Base-by-base conservation (phyloP, 2,329 filamentous ascomycete species). In the Neofusicoccum ribis region DNA sequence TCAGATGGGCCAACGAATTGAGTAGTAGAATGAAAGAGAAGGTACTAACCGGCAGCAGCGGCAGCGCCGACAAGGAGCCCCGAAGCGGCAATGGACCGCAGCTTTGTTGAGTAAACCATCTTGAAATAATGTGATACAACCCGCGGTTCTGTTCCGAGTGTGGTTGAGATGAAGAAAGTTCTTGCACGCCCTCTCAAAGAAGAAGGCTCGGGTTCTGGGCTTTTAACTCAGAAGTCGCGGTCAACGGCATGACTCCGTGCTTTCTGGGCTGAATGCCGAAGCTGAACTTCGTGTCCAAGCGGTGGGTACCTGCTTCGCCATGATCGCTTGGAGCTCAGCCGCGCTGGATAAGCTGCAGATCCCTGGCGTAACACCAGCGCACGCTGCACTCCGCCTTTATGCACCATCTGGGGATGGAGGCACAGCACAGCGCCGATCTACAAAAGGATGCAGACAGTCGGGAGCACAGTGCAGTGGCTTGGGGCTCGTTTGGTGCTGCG, bases 141-240 rank as follows among this genome's bases (percentile, higher is more conserved):
- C 41, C 11, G 43, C 41, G n/a, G 52, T n/a, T 44, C 52, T 44
- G 52, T 14, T 44, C 41, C 8, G 41, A 41, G 23, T 43, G 15
- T 50, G 46, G 34, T 51, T 62, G 44, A 14, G 56, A 60, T 47
- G 56, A 60, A 60, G 56, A 60, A 47, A 47, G 31, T 23, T 47
- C 56, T 60, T 60, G 56, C 50, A 52, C 50, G 31, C n/a, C 56
- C 46, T 62, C 46, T 51, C 23, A 51, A 50, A n/a, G 8, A 43
- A 36, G 27, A 41, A 3, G 15, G 4, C 12, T 23, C 23, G 59
- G 59, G 36, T 27, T 15, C 27, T 5, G 23, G 31, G 43, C 37
- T 51, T 62, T 62, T 62, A 62, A 50, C 17, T 50, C 20, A 20
- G 17, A 62, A 62, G 46, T 51, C 59, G 59, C 59, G 59, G 44